These are phyloP conservation scores for Alternaria conjuncta DNA, from an alignment of 2,329 filamentous ascomycete genomes.

Conservation along the genomic window DNA sequence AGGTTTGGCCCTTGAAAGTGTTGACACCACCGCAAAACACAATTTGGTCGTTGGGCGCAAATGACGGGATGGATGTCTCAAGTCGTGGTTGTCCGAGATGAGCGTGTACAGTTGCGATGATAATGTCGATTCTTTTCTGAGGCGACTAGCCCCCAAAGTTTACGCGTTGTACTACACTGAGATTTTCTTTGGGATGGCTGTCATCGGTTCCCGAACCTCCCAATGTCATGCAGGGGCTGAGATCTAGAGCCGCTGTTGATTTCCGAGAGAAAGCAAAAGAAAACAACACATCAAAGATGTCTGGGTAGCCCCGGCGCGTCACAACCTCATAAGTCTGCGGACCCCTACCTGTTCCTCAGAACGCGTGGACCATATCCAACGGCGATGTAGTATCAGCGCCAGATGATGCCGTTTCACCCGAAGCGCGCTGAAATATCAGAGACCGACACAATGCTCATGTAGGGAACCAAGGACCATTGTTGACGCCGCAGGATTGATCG, in stretches of 20 bases:
- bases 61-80: background rate
- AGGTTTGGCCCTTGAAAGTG: background rate
- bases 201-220: background rate
- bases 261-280: background rate
- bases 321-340: background rate
- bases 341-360: background rate
- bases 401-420: background rate
- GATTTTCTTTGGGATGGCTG: background rate
- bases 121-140: background rate
- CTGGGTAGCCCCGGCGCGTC: background rate
- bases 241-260: background rate
- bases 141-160: background rate
- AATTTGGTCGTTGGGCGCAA: background rate
- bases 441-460: background rate
- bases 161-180: background rate
- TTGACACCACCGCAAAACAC: constrained; percentile 5
- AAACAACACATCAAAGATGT: background rate
- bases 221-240: background rate
- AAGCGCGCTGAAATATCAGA: background rate
- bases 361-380: background rate
- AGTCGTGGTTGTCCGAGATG: background rate
- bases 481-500: background rate
- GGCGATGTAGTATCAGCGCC: background rate
- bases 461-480: background rate
- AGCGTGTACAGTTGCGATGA: background rate